These are phyloP conservation scores for Amoeboaphelidium occidentale DNA, from an alignment of 371 early-diverging fungal species.

Conservation along the genomic window DNA sequence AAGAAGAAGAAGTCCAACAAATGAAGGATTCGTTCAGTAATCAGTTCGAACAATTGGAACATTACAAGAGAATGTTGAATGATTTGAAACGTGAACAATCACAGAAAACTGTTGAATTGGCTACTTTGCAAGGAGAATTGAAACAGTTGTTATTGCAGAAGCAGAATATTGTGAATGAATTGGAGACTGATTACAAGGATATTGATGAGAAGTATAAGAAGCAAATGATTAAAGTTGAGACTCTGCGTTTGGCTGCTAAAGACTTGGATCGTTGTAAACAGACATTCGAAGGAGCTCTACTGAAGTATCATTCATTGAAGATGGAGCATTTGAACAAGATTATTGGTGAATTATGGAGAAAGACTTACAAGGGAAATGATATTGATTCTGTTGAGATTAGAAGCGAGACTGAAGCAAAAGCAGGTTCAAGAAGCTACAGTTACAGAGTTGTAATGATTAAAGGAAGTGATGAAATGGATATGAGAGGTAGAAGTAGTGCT, in stretches of 20 bases:
- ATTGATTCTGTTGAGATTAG: conserved; percentile 89
- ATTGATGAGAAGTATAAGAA: conserved; percentile 35
- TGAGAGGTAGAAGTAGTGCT: conserved; percentile 96
- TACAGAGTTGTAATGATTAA: conserved; percentile 98
- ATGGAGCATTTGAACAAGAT: conserved; percentile 95
- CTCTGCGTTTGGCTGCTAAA: conserved; percentile 37
- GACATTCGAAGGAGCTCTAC: conserved; percentile 79
- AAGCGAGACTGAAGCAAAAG: conserved; percentile 48
- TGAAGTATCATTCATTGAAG: conserved; percentile 80
- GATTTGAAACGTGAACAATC: conserved; percentile 10
- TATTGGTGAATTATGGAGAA: conserved; percentile 89
- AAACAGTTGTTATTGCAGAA: conserved; percentile 55
- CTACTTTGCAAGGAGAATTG: conserved; percentile 52
- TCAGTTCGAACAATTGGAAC: too few relatives aligned
- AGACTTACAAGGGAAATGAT: conserved; percentile 90
- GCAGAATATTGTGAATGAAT: conserved; percentile 25
- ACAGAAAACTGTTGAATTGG: conserved; percentile 18
- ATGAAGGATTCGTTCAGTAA: too few relatives aligned
- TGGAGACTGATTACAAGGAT: conserved; percentile 47
- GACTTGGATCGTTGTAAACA: conserved; percentile 71
- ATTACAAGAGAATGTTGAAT: too few relatives aligned
- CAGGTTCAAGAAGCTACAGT: conserved; percentile 49
- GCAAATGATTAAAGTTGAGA: conserved; percentile 30
- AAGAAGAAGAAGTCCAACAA: too few relatives aligned
- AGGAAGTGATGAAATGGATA: conserved; percentile 68